Percentiles rank a stretch among this genome's conserved stretches.
These are phyloP conservation scores for Penicillium salamii DNA, from an alignment of 495 filamentous ascomycete species.

Conservation along the genomic window DNA sequence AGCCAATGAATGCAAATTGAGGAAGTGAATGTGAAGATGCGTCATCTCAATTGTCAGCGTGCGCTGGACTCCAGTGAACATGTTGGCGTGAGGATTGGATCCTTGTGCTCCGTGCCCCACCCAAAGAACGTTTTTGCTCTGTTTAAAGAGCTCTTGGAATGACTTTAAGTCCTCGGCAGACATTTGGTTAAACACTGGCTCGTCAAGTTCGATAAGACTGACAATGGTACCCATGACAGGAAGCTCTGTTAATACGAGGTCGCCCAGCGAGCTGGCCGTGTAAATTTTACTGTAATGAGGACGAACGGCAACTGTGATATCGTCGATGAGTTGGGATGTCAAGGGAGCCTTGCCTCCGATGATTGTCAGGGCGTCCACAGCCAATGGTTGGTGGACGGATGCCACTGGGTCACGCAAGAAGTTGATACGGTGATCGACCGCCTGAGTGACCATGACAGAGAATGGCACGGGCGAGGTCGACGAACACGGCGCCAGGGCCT, in stretches of 20 bases:
- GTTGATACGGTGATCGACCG: conserved; percentile 37
- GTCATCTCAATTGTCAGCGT: conserved; percentile 22
- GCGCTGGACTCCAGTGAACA: conserved; percentile 40
- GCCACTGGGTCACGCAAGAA: conserved; percentile 28
- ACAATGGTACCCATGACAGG: conserved; percentile 35
- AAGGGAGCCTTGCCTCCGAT: conserved; percentile 21
- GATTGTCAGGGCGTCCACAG: conserved; percentile 20
- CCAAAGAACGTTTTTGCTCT: conserved; percentile 40
- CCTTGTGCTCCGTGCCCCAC: conserved; percentile 27
- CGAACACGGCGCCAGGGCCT: conserved; percentile 27
- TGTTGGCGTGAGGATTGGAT: conserved; percentile 34
- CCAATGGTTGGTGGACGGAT: conserved; percentile 1
- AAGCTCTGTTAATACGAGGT: conserved; percentile 7
- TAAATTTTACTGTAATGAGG: conserved; percentile 11
- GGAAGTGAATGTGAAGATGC: conserved; percentile 25
- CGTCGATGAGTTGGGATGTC: conserved; percentile 7
- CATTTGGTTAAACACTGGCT: conserved; percentile 40
- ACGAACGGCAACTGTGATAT: conserved; percentile 9
- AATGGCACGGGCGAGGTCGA: conserved; percentile 25
- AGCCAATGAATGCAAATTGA: conserved; percentile 22
- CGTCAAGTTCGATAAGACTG: conserved; percentile 44
- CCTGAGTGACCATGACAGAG: conserved; percentile 42
- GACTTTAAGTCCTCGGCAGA: conserved; percentile 12
- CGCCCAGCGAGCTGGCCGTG: conserved; percentile 11
- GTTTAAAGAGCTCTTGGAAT: conserved; percentile 30